These are phyloP conservation scores for Ramichloridium luteum DNA, from an alignment of 2,329 filamentous ascomycete species.

Conservation along the genomic window DNA sequence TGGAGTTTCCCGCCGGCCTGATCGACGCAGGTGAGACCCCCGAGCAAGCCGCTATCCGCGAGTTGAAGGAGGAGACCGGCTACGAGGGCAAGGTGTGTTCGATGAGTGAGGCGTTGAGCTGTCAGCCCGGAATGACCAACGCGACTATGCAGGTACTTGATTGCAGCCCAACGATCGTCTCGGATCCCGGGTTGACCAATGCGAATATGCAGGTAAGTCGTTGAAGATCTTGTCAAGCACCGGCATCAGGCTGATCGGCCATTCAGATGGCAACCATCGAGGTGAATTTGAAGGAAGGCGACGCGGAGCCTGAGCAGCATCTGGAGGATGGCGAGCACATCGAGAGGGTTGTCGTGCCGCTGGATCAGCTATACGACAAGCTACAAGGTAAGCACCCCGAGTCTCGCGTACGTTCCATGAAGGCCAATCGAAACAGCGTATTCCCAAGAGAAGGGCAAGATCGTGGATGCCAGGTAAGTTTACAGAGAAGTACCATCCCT, in stretches of 20 bases:
- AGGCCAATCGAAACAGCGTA: conserved; percentile 19
- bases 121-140: conserved; percentile 39
- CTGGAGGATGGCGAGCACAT: conserved; percentile 52
- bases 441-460: conserved; percentile 36
- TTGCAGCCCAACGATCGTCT: conserved; percentile 55
- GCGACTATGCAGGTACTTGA: conserved; percentile 27
- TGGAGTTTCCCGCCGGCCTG: conserved; percentile 49
- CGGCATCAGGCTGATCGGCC: conserved; percentile 1
- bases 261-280: conserved; percentile 43
- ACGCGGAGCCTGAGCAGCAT: conserved; percentile 44
- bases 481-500: not conserved
- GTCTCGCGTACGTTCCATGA: conserved; percentile 2
- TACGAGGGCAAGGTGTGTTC: conserved; percentile 40
- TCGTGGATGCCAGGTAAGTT: conserved; percentile 38
- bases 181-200: conserved; percentile 49
- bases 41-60: conserved; percentile 43
- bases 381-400: conserved; percentile 30
- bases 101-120: conserved; percentile 48
- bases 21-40: conserved; percentile 47
- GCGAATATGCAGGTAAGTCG: conserved; percentile 44
- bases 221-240: not conserved
- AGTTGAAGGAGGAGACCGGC: conserved; percentile 51
- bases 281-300: conserved; percentile 39
- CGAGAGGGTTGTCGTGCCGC: conserved; percentile 45
- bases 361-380: conserved; percentile 44